Conservation (phyloP, 495 filamentous ascomycete species). For the Eremomyces bilateralis region DNA sequence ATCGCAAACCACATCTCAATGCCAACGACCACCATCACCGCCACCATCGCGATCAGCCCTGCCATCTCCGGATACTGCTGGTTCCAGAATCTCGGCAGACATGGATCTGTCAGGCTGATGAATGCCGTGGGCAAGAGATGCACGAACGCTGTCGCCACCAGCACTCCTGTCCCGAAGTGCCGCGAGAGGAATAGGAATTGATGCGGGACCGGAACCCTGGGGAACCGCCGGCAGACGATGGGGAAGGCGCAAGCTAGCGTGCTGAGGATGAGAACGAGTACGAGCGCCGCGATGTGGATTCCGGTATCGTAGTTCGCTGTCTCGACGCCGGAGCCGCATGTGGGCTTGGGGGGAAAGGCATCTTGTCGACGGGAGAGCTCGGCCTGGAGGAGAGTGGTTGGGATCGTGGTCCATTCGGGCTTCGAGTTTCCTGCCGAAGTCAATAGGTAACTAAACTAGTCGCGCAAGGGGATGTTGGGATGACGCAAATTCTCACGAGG, state of each 20-base stretch:
- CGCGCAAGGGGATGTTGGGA: background rate
- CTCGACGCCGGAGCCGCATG: conserved; percentile 15
- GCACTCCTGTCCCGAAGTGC: conserved; percentile 29
- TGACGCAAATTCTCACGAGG: too few species aligned
- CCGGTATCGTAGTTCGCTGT: conserved; percentile 18
- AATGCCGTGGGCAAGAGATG: conserved; percentile 25
- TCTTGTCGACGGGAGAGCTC: conserved; percentile 17
- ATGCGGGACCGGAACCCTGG: conserved; percentile 18
- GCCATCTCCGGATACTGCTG: conserved; percentile 23
- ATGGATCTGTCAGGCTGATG: conserved; percentile 22
- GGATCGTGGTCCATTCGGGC: conserved; percentile 14
- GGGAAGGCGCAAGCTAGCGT: conserved; percentile 22
- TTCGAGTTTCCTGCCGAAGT: too few species aligned
- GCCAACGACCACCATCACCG: conserved; percentile 22
- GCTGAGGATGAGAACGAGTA: conserved; percentile 21
- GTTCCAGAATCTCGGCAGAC: conserved; percentile 24
- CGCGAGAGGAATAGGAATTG: conserved; percentile 22
- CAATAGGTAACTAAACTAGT: conserved; percentile 4
- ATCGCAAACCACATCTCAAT: conserved; percentile 25
- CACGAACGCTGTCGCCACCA: conserved; percentile 27
- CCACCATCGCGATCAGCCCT: conserved; percentile 21
- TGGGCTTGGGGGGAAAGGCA: conserved; percentile 7
- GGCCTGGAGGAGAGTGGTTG: conserved; percentile 14
- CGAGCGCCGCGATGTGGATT: conserved; percentile 21
- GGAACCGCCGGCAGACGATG: conserved; percentile 21